Evolutionary conservation across 495 filamentous ascomycete species (phyloP), one percentile per base, ranked within the genome.

Genomic region (Delitschia confertaspora): DNA sequence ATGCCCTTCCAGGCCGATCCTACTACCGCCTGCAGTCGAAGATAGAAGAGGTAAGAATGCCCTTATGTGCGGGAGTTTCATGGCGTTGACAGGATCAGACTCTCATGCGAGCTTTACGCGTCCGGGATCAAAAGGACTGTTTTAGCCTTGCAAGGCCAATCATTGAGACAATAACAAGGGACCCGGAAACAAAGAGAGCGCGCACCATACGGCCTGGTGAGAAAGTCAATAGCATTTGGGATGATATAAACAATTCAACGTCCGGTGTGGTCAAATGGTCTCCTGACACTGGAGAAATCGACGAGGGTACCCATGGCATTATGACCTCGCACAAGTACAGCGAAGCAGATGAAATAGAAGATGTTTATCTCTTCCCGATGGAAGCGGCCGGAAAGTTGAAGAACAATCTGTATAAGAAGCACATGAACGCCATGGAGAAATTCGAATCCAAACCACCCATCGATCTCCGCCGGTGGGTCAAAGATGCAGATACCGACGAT

Each of bases 281-380:
- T 29, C 26, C 26, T 4, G 10, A 34, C 8, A 18, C 10, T 13
- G 16, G 21, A 22, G 36, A 49, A 6, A 44, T 30, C 11, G 42
- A 8, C 26, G 33, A 45, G 3, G 34, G 13, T 11, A 33, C n/a
- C n/a, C n/a, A n/a, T n/a, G n/a, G n/a, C n/a, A n/a, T n/a, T n/a
- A 55, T 2, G 33, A 47, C 10, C 47, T 51, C 9, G 51, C 64
- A 64, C 26, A 59, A 70, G 44, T 74, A 72, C 44, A 65, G 64
- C 31, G 60, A 71, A 42, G 59, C 63, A 8, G 67, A 74, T 37
- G 63, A 47, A 3, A 58, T 64, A 4, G 71, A 74, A 48, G 69
- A 74, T 26, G 42, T 49, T 9, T 43, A 72, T 6, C 49, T 74
- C 8, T 72, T 74, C 45, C 61, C 65, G 1, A 64, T 72, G 33